A percentile compares a stretch with the other conserved stretches of the same genome.
Conservation (phyloP, 176 grass and related monocot genomes). For the Themeda triandra region DNA sequence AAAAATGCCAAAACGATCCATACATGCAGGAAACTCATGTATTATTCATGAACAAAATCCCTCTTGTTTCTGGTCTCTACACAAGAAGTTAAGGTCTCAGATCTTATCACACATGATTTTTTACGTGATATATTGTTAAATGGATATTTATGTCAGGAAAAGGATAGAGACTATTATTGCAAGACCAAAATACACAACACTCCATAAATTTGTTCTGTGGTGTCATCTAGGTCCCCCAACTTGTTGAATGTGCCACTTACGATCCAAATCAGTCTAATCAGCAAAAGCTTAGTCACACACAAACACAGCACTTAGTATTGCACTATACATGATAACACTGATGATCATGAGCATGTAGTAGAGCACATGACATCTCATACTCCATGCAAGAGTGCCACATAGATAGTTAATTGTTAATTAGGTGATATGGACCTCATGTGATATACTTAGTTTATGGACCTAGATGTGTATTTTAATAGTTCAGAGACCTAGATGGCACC, state of each 20-base stretch:
- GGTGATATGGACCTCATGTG: neutral
- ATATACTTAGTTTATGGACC: neutral
- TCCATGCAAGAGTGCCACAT: neutral
- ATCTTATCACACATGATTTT: neutral
- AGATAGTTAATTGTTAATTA: neutral
- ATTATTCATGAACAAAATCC: neutral
- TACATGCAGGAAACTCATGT: neutral
- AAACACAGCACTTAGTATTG: neutral
- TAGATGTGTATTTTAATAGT: neutral
- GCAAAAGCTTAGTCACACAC: neutral
- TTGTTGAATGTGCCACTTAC: neutral
- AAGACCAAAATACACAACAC: neutral
- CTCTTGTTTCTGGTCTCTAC: neutral
- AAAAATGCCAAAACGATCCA: neutral
- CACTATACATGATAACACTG: neutral
- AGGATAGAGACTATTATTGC: neutral
- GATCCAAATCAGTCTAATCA: neutral
- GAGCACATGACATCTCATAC: neutral
- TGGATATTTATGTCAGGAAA: neutral
- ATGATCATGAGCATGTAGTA: neutral
- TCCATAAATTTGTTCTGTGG: neutral
- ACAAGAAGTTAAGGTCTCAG: constrained; percentile 10
- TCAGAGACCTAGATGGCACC: neutral
- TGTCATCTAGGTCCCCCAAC: neutral
- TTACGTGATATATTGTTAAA: neutral